Percentiles rank a stretch among this genome's conserved stretches.
Conservation (phyloP, 768 basidiomycete species). For the Macrocybe gigantea region DNA sequence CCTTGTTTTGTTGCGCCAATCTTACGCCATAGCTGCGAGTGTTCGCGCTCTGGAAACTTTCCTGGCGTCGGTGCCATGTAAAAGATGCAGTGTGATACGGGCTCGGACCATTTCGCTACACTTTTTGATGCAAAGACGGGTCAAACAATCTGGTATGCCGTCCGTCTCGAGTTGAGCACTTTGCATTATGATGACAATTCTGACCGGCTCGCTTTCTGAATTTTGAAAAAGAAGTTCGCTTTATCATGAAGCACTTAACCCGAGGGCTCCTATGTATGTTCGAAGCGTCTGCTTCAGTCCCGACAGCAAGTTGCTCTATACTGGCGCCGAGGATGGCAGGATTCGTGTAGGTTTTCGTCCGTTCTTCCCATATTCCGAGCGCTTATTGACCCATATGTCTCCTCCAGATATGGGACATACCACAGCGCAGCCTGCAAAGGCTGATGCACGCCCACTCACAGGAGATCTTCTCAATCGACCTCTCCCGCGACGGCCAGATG, state of each 20-base stretch:
- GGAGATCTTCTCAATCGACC: slow-evolving; percentile 93
- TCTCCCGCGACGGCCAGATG: slow-evolving; percentile 80
- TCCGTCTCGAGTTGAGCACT: neutral
- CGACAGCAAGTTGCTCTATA: slow-evolving; percentile 89
- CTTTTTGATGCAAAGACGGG: slow-evolving; percentile 89
- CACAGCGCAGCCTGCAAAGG: slow-evolving; percentile 68
- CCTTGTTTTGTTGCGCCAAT: too few species aligned
- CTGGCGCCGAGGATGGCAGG: slow-evolving; percentile 88
- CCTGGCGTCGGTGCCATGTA: too few species aligned
- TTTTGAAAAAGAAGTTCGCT: slow-evolving; percentile 14
- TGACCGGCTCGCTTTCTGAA: neutral
- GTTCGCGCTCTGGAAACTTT: too few species aligned
- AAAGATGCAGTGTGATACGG: slow-evolving; percentile 34
- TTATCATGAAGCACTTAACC: slow-evolving; percentile 27
- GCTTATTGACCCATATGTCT: neutral
- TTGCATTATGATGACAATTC: neutral
- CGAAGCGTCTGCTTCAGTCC: slow-evolving; percentile 85
- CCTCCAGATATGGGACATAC: slow-evolving; percentile 86
- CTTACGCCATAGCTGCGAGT: too few species aligned
- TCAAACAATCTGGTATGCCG: slow-evolving; percentile 68
- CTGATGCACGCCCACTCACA: slow-evolving; percentile 86
- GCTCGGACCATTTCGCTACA: slow-evolving; percentile 16
- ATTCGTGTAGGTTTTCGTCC: slow-evolving; percentile 60
- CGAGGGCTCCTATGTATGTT: slow-evolving; percentile 45
- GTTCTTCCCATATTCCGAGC: neutral